Percentiles rank a stretch among this genome's conserved stretches.
phyloP scores from a whole-genome alignment of 805 yeast genomes.

The Scheffersomyces lignosus region DNA sequence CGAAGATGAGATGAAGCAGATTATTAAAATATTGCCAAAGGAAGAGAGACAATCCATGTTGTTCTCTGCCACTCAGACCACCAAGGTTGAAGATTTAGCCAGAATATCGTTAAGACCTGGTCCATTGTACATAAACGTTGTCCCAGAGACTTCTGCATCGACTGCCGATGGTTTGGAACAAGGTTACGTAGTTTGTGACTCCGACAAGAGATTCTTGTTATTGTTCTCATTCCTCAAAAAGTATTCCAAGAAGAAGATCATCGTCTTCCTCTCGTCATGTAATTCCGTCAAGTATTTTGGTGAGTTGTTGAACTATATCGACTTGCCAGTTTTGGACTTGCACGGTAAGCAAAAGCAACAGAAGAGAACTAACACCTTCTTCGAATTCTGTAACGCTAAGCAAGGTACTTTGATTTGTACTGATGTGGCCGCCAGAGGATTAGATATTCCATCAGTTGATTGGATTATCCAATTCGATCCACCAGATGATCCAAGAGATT shows the following conservation, averaged over 20 bases:
- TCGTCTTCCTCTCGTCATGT: conserved; percentile 94
- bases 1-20: conserved; percentile 98
- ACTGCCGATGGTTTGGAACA: conserved; percentile 98
- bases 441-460: conserved; percentile 97
- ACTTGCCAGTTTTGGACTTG: conserved; percentile 91
- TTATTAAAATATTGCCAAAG: conserved; percentile 87
- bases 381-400: conserved; percentile 96
- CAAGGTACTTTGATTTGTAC: conserved; percentile 93
- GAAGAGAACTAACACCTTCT: conserved; percentile 96
- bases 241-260: conserved; percentile 85
- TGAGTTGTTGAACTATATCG: conserved; percentile 92
- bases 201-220: conserved; percentile 88
- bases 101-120: conserved; percentile 93
- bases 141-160: conserved; percentile 74
- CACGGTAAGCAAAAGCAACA: conserved; percentile 99
- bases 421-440: conserved; percentile 98
- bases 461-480: conserved; percentile 99
- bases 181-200: conserved; percentile 97
- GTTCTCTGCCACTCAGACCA: conserved; percentile 98
- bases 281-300: conserved; percentile 96
- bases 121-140: conserved; percentile 92
- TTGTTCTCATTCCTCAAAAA: conserved; percentile 92
- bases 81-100: conserved; percentile 97
- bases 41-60: conserved; percentile 95
- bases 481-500: conserved; percentile 99